Evolutionary conservation across 2,329 filamentous ascomycete genomes (phyloP), one percentile per base, ranked within the genome.

Genomic region (Ceratocystis colombiana): DNA sequence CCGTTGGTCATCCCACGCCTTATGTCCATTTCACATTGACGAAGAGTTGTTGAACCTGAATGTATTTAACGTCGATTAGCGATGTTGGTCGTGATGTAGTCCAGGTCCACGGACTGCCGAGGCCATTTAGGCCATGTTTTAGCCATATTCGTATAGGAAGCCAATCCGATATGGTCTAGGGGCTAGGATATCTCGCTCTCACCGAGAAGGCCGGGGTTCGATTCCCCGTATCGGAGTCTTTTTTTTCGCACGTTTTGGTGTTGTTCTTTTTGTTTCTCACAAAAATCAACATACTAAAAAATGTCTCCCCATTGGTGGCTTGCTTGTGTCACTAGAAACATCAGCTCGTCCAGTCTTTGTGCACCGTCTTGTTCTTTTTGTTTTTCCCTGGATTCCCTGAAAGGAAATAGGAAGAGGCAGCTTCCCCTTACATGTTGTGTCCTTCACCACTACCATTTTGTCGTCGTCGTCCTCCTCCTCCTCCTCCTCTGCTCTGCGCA

Each of bases 121-220:
- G 28, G 5, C 28, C 3, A 28, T 28, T 28, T 28, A 3, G 5
- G 2, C 28, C 28, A 28, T 28, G 28, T 5, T 28, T 4, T 3
- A 28, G 3, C 28, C 28, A 28, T 5, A 5, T 28, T 5, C 28
- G 5, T 5, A 28, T 4, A 28, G 5, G 28, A 30, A 30, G 28
- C 28, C 28, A 30, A 25, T 66, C 64, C 64, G 64, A 66, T 66
- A 66, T 62, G 44, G 57, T 66, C 57, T 66, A 66, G 64, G 55
- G 64, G 55, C 45, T 44, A 61, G 45, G 64, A 28, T 61, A 66
- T 57, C 46, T 64, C 48, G 63, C 63, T 57, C 48, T 64, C 48
- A 68, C 69, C 69, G 69, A 66, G 68, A 63, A 69, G 69, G 67
- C 69, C 69, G 64, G 69, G 69, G 69, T 70, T 70, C 69, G 67